Evolutionary conservation across 1,284 basidiomycete genomes (phyloP).

Genomic region (Cutaneotrichosporon dermatis): DNA sequence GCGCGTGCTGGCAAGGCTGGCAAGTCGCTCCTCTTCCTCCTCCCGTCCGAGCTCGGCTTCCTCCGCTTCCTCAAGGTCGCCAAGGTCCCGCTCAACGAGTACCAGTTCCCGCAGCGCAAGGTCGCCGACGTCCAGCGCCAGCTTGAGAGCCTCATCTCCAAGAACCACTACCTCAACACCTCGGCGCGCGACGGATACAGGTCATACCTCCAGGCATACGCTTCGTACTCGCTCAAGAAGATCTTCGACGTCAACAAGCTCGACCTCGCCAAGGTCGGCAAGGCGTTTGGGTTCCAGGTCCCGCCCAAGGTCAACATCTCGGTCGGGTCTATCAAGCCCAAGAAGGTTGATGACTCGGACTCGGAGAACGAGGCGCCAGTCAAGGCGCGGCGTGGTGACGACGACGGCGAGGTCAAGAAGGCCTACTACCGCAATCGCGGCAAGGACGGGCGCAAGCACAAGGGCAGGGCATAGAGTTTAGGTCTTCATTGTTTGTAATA

Average conservation of each 20-base stretch:
- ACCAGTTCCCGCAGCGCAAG: slow-evolving; percentile 85
- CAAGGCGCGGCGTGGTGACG: slow-evolving; percentile 19
- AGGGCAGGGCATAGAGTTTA: slow-evolving; percentile 1
- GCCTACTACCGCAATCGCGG: slow-evolving; percentile 46
- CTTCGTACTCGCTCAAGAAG: slow-evolving; percentile 95
- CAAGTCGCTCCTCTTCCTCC: slow-evolving; percentile 87
- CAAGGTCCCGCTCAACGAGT: slow-evolving; percentile 97
- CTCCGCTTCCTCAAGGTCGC: slow-evolving; percentile 94
- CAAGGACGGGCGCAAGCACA: slow-evolving; percentile 1
- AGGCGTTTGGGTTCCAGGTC: slow-evolving; percentile 90
- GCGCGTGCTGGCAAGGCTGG: slow-evolving; percentile 95
- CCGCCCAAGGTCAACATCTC: slow-evolving; percentile 71
- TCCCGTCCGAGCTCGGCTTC: slow-evolving; percentile 93
- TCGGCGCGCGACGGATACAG: slow-evolving; percentile 92
- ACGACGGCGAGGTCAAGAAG: slow-evolving; percentile 38
- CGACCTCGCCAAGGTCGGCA: slow-evolving; percentile 91
- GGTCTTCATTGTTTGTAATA: slow-evolving; percentile 1
- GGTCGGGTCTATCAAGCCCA: slow-evolving; percentile 51
- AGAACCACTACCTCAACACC: slow-evolving; percentile 96
- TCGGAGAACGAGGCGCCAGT: slow-evolving; percentile 24
- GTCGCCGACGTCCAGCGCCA: slow-evolving; percentile 86
- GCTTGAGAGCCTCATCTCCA: slow-evolving; percentile 90
- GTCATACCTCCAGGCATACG: slow-evolving; percentile 97
- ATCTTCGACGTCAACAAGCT: slow-evolving; percentile 95
- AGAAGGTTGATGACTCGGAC: slow-evolving; percentile 36